phyloP scores from a whole-genome alignment of 805 yeast species.

The Wickerhamiella occidentalis region DNA sequence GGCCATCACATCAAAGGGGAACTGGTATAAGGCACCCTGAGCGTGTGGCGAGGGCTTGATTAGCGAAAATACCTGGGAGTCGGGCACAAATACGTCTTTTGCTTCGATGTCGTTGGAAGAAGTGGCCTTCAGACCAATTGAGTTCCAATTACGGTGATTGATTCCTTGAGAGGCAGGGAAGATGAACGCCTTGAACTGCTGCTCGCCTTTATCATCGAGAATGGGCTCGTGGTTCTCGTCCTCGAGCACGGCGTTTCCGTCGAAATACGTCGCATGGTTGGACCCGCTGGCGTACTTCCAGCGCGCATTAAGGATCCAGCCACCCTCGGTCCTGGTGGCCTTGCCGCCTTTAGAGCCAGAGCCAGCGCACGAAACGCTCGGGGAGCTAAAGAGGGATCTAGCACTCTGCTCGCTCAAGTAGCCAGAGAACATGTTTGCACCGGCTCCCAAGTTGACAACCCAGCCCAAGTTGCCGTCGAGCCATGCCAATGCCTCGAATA shows the following conservation, averaged over 20 bases:
- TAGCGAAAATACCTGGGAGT: slow-evolving; percentile 5
- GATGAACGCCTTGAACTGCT: slow-evolving; percentile 1
- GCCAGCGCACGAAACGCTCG: not conserved
- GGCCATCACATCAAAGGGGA: slow-evolving; percentile 8
- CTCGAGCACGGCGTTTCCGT: slow-evolving; percentile 3
- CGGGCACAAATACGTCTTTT: slow-evolving; percentile 4
- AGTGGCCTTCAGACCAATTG: slow-evolving; percentile 6
- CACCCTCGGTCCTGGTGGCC: not conserved
- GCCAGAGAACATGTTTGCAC: slow-evolving; percentile 10
- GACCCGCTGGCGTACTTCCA: slow-evolving; percentile 10
- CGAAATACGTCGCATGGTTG: slow-evolving; percentile 6
- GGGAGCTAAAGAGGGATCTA: not conserved
- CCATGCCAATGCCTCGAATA: slow-evolving; percentile 7
- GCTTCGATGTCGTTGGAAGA: slow-evolving; percentile 7
- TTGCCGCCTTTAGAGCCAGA: slow-evolving; percentile 2
- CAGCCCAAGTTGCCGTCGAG: slow-evolving; percentile 7
- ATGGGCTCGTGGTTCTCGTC: not conserved
- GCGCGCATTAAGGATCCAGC: slow-evolving; percentile 4
- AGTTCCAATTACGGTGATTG: slow-evolving; percentile 8
- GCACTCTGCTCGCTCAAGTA: not conserved
- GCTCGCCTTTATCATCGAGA: not conserved
- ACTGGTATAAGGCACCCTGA: slow-evolving; percentile 1
- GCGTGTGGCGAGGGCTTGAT: slow-evolving; percentile 5
- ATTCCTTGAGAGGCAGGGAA: not conserved
- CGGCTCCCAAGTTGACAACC: slow-evolving; percentile 6